These are phyloP conservation scores for Termitomyces sp. DNA, from an alignment of 768 basidiomycete species.

Conservation along the genomic window DNA sequence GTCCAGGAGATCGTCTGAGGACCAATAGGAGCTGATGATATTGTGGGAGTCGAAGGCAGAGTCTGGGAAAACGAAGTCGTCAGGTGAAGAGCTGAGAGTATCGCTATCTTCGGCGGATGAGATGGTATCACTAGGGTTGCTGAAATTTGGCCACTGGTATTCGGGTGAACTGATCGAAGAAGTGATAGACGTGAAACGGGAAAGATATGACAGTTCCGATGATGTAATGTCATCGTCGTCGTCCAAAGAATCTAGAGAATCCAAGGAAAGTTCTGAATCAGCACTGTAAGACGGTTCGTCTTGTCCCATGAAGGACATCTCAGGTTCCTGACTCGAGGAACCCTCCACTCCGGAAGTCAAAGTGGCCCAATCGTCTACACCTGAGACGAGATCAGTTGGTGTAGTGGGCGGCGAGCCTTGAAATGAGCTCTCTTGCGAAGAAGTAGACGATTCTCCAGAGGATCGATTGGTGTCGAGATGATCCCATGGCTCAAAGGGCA, in stretches of 20 bases:
- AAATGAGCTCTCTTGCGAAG: constrained; percentile 9
- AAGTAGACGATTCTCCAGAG: constrained; percentile 11
- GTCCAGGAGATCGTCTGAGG: constrained; percentile 14
- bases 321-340: neutral
- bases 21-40: constrained; percentile 20
- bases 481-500: constrained; percentile 57
- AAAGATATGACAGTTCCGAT: constrained; percentile 33
- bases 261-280: constrained; percentile 16
- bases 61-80: constrained; percentile 19
- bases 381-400: constrained; percentile 17
- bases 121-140: constrained; percentile 12
- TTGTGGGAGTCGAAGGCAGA: constrained; percentile 17
- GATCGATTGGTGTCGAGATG: constrained; percentile 21
- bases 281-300: constrained; percentile 12
- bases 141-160: constrained; percentile 13
- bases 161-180: constrained; percentile 29
- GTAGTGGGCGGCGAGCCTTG: neutral
- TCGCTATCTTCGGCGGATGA: constrained; percentile 26
- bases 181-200: constrained; percentile 38
- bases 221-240: constrained; percentile 16
- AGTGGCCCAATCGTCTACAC: constrained; percentile 13
- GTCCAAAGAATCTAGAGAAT: constrained; percentile 7
- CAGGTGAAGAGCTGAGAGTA: constrained; percentile 21
- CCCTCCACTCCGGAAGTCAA: neutral
- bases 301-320: neutral